A percentile compares a stretch with the other conserved stretches of the same genome.
These are phyloP conservation scores for Oryza glumipatula DNA, from an alignment of 176 grass and related monocot genomes.

Conservation along the genomic window DNA sequence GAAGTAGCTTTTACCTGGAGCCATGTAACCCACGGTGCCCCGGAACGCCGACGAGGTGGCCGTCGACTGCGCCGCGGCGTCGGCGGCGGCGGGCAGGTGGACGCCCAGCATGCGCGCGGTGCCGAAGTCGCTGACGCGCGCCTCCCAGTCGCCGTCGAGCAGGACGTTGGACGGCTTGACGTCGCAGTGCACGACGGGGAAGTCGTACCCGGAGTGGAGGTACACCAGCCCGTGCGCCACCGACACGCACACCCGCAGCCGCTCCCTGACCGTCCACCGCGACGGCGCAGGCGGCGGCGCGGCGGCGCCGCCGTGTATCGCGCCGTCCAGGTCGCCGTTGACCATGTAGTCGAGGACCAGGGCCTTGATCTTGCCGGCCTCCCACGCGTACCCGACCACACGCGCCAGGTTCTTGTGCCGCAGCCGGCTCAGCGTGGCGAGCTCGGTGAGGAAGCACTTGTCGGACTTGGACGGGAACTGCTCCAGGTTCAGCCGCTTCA, in stretches of 20 bases:
- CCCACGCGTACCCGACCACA: slow-evolving; percentile 83
- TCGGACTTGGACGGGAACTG: slow-evolving; percentile 83
- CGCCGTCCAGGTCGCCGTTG: slow-evolving; percentile 78
- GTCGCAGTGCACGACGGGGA: slow-evolving; percentile 88
- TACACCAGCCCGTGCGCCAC: slow-evolving; percentile 81
- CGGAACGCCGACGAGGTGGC: slow-evolving; percentile 73
- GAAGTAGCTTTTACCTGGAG: slow-evolving; percentile 61
- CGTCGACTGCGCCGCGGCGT: slow-evolving; percentile 46
- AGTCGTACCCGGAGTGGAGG: slow-evolving; percentile 77
- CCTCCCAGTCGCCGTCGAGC: slow-evolving; percentile 72
- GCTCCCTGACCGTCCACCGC: slow-evolving; percentile 55
- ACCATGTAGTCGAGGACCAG: slow-evolving; percentile 86
- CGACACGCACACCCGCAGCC: slow-evolving; percentile 65
- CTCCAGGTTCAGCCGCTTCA: slow-evolving; percentile 85
- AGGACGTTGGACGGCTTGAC: slow-evolving; percentile 93
- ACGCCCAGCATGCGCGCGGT: slow-evolving; percentile 77
- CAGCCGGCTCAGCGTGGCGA: slow-evolving; percentile 60
- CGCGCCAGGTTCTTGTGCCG: slow-evolving; percentile 86
- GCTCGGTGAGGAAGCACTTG: slow-evolving; percentile 78
- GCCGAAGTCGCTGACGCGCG: slow-evolving; percentile 79
- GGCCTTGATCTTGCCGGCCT: slow-evolving; percentile 72
- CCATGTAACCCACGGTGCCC: slow-evolving; percentile 93
- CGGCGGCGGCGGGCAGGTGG: slow-evolving; percentile 45
- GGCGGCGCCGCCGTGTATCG: slow-evolving; percentile 41
- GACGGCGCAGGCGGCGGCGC: background rate